Percentiles rank a stretch among this genome's conserved stretches.
These are phyloP conservation scores for Clonostachys rhizophaga DNA, from an alignment of 2,329 filamentous ascomycete genomes.

Conservation along the genomic window DNA sequence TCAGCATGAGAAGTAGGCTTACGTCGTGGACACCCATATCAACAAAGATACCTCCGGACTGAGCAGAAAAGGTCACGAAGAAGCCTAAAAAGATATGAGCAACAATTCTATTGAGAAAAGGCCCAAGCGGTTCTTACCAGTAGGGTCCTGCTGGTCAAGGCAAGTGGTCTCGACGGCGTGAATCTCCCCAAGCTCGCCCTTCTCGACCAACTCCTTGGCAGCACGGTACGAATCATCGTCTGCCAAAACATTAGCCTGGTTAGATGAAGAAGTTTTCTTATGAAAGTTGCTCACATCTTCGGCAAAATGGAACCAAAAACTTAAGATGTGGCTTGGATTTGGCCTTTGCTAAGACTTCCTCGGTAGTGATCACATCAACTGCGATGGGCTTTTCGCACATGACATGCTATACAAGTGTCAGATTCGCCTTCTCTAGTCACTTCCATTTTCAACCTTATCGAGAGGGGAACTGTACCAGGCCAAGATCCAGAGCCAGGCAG, in stretches of 20 bases:
- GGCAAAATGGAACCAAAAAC: not conserved
- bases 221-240: not conserved
- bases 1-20: not conserved
- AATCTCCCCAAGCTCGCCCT: slow-evolving; percentile 11
- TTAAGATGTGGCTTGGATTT: slow-evolving; percentile 11
- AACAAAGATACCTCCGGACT: slow-evolving; percentile 23
- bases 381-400: slow-evolving; percentile 15
- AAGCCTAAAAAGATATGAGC: slow-evolving; percentile 9
- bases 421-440: not conserved
- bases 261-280: no score
- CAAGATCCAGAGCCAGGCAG: slow-evolving; percentile 11
- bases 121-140: slow-evolving; percentile 3
- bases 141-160: slow-evolving; percentile 11
- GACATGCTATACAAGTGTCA: slow-evolving; percentile 7
- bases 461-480: slow-evolving; percentile 2
- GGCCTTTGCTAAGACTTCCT: slow-evolving; percentile 9
- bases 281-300: no score
- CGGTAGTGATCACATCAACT: slow-evolving; percentile 10
- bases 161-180: slow-evolving; percentile 13
- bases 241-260: no score
- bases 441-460: not conserved
- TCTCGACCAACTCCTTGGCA: slow-evolving; percentile 7
- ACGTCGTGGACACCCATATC: slow-evolving; percentile 22
- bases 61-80: slow-evolving; percentile 21
- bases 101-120: no score